Percentiles rank a stretch among this genome's conserved stretches.
phyloP scores from a whole-genome alignment of 1,284 basidiomycete genomes.

The Cryptococcus sp. region DNA sequence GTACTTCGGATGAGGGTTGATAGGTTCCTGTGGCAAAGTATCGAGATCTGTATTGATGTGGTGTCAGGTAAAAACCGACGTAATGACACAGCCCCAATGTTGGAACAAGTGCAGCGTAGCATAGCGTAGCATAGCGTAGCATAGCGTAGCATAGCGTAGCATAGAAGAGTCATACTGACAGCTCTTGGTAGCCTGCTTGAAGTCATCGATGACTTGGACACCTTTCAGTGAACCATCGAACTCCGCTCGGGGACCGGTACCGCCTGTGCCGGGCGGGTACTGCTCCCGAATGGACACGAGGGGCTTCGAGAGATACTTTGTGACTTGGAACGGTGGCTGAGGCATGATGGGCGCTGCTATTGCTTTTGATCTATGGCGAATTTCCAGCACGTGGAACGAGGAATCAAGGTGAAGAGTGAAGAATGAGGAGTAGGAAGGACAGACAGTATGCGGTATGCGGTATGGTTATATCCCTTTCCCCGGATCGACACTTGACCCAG shows the following conservation, averaged over 20 bases:
- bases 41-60: constrained; percentile 7
- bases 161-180: constrained; percentile 38
- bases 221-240: constrained; percentile 47
- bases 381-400: too few relatives aligned
- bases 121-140: too few relatives aligned
- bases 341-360: constrained; percentile 42
- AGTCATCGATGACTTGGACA: constrained; percentile 49
- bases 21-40: constrained; percentile 37
- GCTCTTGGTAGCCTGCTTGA: constrained; percentile 37
- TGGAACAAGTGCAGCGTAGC: too few relatives aligned
- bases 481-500: too few relatives aligned
- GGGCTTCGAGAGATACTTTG: constrained; percentile 46
- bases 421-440: too few relatives aligned
- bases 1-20: constrained; percentile 48
- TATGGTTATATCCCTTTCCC: too few relatives aligned
- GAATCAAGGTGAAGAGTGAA: too few relatives aligned
- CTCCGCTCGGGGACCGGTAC: constrained; percentile 47
- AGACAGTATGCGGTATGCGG: too few relatives aligned
- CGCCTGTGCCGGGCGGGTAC: constrained; percentile 53
- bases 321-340: constrained; percentile 51
- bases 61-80: too few relatives aligned
- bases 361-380: background rate
- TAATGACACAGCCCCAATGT: too few relatives aligned
- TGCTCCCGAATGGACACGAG: constrained; percentile 45
- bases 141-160: too few relatives aligned